Base-by-base conservation (phyloP, 306 rosid genomes). In the Dalbergia oliveri region DNA sequence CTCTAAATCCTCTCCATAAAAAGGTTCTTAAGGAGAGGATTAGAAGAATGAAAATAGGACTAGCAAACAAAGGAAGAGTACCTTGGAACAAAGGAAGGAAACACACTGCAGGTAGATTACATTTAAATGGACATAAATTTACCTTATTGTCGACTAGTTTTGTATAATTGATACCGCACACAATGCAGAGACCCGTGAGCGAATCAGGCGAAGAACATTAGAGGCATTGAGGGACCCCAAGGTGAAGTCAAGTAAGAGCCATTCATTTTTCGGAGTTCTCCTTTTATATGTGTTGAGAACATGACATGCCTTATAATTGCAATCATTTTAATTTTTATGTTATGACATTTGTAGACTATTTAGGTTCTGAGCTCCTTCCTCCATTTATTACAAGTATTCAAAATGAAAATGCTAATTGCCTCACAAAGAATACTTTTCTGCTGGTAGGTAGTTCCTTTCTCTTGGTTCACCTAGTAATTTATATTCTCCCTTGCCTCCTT, bases 21-120 rank as follows among this genome's bases (percentile, higher is more conserved):
- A 76, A 79, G 74, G 79, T 85, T 66, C 74, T 72, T 1, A 90
- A 84, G 85, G 99, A 95, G 83, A 82, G 78, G 86, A 86, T 69
- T 72, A 87, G 98, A 69, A 86, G 98, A 83, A 75, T 66, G 68
- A 93, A 74, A 77, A 95, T 93, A 76, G 99, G 94, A 69, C 80
- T 88, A 37, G 98, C 98, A 5, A 95, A 95, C 90, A 93, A 84
- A 84, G 97, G 97, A 67, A 91, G 53, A 81, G 92, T 87, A n/a
- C 97, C 97, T 53, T 95, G 99, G 99, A 95, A 95, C 88, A 95
- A 93, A 76, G 98, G 97, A 79, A 90, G 81, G 91, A 88, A 91
- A 77, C 99, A 95, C 82, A 79, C 81, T 68, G 69, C 87, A 80
- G 98, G 98, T 93, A 86, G 80, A 18, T 70, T 69, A 56, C 76